Conservation (phyloP, 2,329 filamentous ascomycete genomes). For the Monosporascus sp. region DNA sequence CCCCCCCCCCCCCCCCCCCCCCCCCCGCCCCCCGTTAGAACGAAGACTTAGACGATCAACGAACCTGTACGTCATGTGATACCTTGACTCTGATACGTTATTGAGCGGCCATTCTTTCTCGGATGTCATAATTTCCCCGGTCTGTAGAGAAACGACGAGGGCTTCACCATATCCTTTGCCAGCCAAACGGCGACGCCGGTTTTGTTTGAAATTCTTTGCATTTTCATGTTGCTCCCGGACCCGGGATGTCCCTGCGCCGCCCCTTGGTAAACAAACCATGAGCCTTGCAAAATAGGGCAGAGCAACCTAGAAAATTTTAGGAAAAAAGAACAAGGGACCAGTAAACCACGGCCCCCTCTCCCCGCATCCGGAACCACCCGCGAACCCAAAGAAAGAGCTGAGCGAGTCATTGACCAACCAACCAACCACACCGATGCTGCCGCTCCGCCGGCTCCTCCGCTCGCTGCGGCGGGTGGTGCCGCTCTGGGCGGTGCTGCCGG, state of each 20-base stretch:
- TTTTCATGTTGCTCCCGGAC: neutral
- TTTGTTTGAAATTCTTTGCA: neutral
- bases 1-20: too few relatives aligned
- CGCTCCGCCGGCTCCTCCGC: slow-evolving; percentile 25
- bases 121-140: too few relatives aligned
- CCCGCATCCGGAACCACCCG: neutral
- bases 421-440: slow-evolving; percentile 8
- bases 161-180: too few relatives aligned
- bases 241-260: neutral
- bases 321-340: too few relatives aligned
- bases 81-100: too few relatives aligned
- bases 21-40: too few relatives aligned
- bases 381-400: neutral
- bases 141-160: too few relatives aligned
- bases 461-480: slow-evolving; percentile 21
- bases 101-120: too few relatives aligned
- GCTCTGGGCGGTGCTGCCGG: slow-evolving; percentile 23
- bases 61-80: too few relatives aligned
- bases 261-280: neutral
- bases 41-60: too few relatives aligned
- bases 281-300: slow-evolving; percentile 1
- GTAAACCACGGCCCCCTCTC: neutral
- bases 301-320: neutral
- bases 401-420: neutral
- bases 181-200: too few relatives aligned